Evolutionary conservation across 805 yeast species (phyloP).

Genomic region (Ogataea neopini): DNA sequence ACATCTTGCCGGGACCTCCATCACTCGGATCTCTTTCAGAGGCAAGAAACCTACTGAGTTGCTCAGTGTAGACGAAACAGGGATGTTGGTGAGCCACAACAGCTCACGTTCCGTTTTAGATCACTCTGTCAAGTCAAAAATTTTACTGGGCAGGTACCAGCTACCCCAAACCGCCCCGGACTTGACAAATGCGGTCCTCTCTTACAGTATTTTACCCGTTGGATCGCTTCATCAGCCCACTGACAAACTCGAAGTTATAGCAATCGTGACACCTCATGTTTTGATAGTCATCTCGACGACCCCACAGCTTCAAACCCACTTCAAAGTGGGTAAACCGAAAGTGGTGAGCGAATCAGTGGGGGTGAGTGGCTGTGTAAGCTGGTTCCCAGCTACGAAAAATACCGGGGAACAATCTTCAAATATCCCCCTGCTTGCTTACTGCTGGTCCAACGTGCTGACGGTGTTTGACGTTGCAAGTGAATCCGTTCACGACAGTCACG

Average conservation of each 20-base stretch:
- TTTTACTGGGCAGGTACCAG: conserved; percentile 53
- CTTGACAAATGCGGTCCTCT: conserved; percentile 33
- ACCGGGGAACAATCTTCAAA: conserved; percentile 29
- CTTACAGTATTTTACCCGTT: conserved; percentile 55
- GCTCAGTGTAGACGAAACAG: conserved; percentile 54
- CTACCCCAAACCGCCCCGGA: conserved; percentile 5
- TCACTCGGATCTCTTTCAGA: conserved; percentile 48
- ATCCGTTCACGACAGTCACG: conserved; percentile 27
- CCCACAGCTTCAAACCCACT: conserved; percentile 53
- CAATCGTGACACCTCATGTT: conserved; percentile 54
- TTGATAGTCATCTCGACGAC: conserved; percentile 56
- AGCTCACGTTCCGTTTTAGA: conserved; percentile 60
- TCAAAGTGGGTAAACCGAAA: conserved; percentile 52
- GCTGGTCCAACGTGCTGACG: conserved; percentile 65
- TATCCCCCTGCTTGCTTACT: conserved; percentile 57
- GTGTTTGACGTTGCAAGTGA: conserved; percentile 50
- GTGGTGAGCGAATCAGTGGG: conserved; percentile 32
- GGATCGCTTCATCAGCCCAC: conserved; percentile 55
- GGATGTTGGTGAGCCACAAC: conserved; percentile 63
- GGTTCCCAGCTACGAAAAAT: conserved; percentile 58
- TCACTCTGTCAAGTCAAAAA: conserved; percentile 45
- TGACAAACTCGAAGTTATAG: conserved; percentile 59
- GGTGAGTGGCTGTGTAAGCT: conserved; percentile 49
- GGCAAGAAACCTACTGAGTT: conserved; percentile 57
- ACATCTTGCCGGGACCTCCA: conserved; percentile 39